Evolutionary conservation across 2,329 filamentous ascomycete species (phyloP), one percentile per base, ranked within the genome.

Genomic region (Venturia pyrina): DNA sequence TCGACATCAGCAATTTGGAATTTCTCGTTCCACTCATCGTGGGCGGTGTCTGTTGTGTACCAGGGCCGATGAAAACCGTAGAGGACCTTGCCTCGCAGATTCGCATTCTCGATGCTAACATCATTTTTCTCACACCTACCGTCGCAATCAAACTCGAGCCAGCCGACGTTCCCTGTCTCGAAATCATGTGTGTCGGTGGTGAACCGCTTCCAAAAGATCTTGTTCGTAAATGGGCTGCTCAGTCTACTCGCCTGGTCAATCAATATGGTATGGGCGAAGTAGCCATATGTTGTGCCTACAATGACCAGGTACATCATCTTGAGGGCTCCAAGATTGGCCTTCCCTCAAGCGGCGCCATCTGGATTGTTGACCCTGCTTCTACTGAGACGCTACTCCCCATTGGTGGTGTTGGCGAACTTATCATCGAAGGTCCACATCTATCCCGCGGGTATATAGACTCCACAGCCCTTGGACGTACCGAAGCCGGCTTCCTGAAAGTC

Each of bases 231-330:
- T 78, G 77, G 77, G 72, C 72, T 10, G 69, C 72, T 24, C 40
- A 43, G 13, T 69, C 70, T 11, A 71, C 78, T 10, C 72, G 71
- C 17, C 71, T 78, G 19, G 67, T 73, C 17, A 78, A 77, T 66
- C 74, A 72, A 3, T 79, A 79, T 67, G 78, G 78, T 2, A 76
- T 76, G 0, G 74, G 74, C 0, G 76, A 79, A 90, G 83, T 92
- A 87, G 44, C 96, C 96, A 91, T 97, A 97, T 73, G 93, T 93
- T 0, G 93, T 93, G 75, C 1, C 96, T 93, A 0, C 93, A 73
- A 96, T 91, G 96, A 75, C 86, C 90, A 0, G 62, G 13, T 43
- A 32, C 8, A 64, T 46, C 10, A 13, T 62, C 66, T 8, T 21
- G 57, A 17, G 32, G 0, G 76, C 95, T 5, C 87, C 91, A 69